These are phyloP conservation scores for Neonectria hederae DNA, from an alignment of 2,329 filamentous ascomycete genomes.

Conservation along the genomic window DNA sequence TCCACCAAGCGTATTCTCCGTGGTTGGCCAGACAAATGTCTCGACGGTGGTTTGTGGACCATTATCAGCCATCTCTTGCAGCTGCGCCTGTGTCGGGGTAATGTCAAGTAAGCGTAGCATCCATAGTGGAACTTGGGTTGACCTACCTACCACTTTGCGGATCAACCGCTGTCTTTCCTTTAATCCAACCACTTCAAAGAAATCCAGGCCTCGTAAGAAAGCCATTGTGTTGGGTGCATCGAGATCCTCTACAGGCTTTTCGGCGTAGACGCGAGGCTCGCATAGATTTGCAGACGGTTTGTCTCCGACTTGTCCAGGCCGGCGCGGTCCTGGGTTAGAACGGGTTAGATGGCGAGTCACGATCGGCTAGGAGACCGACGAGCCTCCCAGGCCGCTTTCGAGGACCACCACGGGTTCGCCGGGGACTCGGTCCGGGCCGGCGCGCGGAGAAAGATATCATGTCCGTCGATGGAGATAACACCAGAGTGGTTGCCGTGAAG, in stretches of 20 bases:
- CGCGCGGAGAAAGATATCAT: background rate
- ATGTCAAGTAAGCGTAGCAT: background rate
- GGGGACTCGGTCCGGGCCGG: background rate
- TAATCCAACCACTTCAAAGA: background rate
- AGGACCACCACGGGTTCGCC: background rate
- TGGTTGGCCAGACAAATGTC: background rate
- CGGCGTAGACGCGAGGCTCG: constrained; percentile 5
- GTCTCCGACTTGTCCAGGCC: constrained; percentile 2
- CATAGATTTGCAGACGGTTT: background rate
- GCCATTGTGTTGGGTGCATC: constrained; percentile 8
- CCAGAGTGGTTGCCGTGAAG: background rate
- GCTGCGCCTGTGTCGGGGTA: background rate
- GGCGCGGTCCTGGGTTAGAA: background rate
- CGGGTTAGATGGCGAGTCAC: constrained; percentile 1
- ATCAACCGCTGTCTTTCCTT: background rate
- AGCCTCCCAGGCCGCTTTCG: background rate
- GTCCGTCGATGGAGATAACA: background rate
- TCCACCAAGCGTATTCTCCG: background rate
- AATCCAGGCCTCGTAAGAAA: constrained; percentile 1
- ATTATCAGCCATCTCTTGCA: background rate
- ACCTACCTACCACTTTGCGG: background rate
- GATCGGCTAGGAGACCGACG: background rate
- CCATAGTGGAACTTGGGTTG: no score
- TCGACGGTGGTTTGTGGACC: constrained; percentile 1
- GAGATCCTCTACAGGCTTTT: background rate